A percentile compares a stretch with the other conserved stretches of the same genome.
These are phyloP conservation scores for Thuidium tamariscinum DNA, from an alignment of 225 moss, liverwort and hornwort genomes.

Conservation along the genomic window DNA sequence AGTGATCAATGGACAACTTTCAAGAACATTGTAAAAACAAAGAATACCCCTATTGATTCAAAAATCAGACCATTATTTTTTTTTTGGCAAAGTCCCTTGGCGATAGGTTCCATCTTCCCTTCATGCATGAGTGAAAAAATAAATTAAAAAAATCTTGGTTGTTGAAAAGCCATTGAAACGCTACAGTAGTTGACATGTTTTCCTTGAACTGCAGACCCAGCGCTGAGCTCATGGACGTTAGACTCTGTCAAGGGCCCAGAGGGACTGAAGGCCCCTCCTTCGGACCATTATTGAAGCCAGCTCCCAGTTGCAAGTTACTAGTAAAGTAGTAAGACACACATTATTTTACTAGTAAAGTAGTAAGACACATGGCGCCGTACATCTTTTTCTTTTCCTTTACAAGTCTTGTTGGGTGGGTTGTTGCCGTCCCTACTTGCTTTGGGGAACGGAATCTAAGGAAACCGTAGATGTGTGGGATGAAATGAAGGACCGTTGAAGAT, in stretches of 20 bases:
- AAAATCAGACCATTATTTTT: background rate
- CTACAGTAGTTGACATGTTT: background rate
- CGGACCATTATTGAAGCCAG: background rate
- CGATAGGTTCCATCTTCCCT: background rate
- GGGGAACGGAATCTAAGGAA: accelerated
- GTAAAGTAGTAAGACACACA: background rate
- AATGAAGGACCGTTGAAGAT: background rate
- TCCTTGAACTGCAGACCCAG: too few relatives aligned
- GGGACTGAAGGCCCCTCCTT: background rate
- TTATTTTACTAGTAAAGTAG: background rate
- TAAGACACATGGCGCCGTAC: background rate
- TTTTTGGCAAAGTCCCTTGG: background rate
- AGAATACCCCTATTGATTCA: background rate
- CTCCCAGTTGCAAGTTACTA: background rate
- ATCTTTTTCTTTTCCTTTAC: background rate
- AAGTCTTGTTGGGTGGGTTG: background rate
- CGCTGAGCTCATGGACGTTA: background rate
- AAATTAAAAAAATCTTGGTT: background rate
- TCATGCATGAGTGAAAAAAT: accelerated
- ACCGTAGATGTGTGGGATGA: background rate
- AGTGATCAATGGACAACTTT: accelerated
- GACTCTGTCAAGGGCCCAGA: background rate
- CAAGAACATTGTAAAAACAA: accelerated
- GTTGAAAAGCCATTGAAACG: background rate
- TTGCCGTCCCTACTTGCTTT: background rate